A percentile compares a stretch with the other conserved stretches of the same genome.
Evolutionary conservation across 2,329 filamentous ascomycete species (phyloP).

Genomic region (Microdochium bolleyi): DNA sequence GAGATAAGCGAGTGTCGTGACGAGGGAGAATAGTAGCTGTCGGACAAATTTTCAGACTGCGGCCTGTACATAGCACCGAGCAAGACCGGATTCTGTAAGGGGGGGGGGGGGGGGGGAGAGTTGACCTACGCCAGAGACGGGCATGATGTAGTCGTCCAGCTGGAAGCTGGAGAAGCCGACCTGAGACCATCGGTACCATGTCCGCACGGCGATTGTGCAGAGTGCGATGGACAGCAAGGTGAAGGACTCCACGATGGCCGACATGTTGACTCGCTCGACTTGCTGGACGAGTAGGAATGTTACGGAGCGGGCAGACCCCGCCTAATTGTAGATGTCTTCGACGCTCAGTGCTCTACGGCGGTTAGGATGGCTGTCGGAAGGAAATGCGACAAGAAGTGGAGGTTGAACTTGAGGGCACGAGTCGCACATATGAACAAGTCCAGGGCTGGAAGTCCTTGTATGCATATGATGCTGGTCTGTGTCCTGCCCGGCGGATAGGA

Average conservation of each 20-base stretch:
- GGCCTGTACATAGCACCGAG: no score
- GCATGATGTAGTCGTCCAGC: constrained; percentile 15
- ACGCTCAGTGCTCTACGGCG: background rate
- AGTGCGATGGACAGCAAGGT: background rate
- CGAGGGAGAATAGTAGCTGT: constrained; percentile 7
- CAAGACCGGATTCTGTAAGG: background rate
- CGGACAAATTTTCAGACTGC: background rate
- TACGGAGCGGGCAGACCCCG: background rate
- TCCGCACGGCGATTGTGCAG: background rate
- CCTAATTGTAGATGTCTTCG: background rate
- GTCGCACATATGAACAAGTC: background rate
- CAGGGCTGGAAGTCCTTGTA: background rate
- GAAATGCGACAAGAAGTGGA: background rate
- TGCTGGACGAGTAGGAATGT: background rate
- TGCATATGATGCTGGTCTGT: background rate
- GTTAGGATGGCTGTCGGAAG: background rate
- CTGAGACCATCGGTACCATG: constrained; percentile 8
- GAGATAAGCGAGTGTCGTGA: constrained; percentile 5
- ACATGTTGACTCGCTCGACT: background rate
- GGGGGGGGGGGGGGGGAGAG: background rate
- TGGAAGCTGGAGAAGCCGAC: constrained; percentile 9
- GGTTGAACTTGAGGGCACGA: background rate
- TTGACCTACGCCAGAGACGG: constrained; percentile 10
- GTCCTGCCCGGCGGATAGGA: background rate
- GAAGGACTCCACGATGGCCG: background rate